These are phyloP conservation scores for Xylaria acuta DNA, from an alignment of 495 filamentous ascomycete species.

Conservation along the genomic window DNA sequence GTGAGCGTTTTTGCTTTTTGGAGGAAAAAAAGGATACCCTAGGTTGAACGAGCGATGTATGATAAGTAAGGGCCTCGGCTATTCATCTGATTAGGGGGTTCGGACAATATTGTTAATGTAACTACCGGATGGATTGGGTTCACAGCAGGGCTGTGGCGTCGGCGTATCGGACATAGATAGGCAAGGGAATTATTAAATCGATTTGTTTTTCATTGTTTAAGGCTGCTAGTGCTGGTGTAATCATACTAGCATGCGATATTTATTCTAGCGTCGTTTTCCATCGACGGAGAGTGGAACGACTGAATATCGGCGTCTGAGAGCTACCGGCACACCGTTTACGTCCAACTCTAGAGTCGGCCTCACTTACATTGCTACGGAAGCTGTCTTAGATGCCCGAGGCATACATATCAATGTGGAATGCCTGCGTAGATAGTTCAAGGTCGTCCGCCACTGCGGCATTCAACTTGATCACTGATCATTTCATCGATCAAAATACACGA, in stretches of 20 bases:
- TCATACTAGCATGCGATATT: background rate
- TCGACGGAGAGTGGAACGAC: background rate
- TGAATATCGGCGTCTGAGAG: no score
- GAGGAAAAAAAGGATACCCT: background rate
- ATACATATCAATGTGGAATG: background rate
- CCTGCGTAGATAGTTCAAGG: background rate
- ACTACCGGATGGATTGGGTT: background rate
- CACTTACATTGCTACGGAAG: no score
- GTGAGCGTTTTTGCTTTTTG: background rate
- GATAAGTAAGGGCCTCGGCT: conserved; percentile 5
- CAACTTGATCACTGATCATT: no score
- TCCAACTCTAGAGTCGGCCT: no score
- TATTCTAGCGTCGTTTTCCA: background rate
- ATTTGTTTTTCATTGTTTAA: background rate
- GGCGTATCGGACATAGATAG: conserved; percentile 5
- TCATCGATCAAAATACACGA: no score
- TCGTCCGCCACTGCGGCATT: no score
- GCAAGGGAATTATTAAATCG: background rate
- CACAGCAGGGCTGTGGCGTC: background rate
- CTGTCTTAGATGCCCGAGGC: background rate
- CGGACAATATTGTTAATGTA: conserved; percentile 11
- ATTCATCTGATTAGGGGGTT: conserved; percentile 6
- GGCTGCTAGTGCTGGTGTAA: background rate
- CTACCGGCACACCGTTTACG: no score
- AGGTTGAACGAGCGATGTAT: conserved; percentile 13